Evolutionary conservation across 2,329 filamentous ascomycete species (phyloP), one percentile per base, ranked within the genome.

Genomic region (Apiospora koreana): DNA sequence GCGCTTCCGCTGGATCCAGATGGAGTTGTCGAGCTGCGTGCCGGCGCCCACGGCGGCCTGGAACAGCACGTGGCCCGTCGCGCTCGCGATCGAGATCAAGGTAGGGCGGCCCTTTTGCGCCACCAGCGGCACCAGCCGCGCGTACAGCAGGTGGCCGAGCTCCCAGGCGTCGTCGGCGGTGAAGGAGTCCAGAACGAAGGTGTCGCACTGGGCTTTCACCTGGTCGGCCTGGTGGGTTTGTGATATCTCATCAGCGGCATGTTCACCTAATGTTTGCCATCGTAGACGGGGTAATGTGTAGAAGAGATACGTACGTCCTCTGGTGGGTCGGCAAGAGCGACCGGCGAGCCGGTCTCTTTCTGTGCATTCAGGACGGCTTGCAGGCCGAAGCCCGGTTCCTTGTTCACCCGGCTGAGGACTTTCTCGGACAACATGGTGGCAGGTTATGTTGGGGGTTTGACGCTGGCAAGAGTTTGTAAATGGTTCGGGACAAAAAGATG

Each of bases 1-100:
- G 18, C 90, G 84, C 84, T 96, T 95, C 43, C 93, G 85, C 46
- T 85, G 81, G 28, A 93, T 90, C 92, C 91, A 93, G 38, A 81
- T 81, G 78, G 93, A 91, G 76, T 93, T 92, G 79, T 95, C 93
- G 0, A 92, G 91, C 71, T 87, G 84, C 5, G 89, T 88, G 8
- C 93, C 93, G 0, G 88, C 82, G 50, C 92, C 88, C 0, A 91
- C 92, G 4, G 88, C 89, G 70, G 86, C 84, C 78, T 94, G 92
- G 84, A 94, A 95, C 25, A 95, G 81, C 1, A 89, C 83, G 75
- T 92, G 91, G 66, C 81, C 79, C 74, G 80, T 81, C 54, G 54
- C 54, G 76, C 88, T 86, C 70, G 88, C 83, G n/a, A 91, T 85
- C 42, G 86, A 83, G 80, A 93, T 92, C 77, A 88, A 88, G 76